Evolutionary conservation across 768 basidiomycete genomes (phyloP).

Genomic region (Lyophyllum atratum): DNA sequence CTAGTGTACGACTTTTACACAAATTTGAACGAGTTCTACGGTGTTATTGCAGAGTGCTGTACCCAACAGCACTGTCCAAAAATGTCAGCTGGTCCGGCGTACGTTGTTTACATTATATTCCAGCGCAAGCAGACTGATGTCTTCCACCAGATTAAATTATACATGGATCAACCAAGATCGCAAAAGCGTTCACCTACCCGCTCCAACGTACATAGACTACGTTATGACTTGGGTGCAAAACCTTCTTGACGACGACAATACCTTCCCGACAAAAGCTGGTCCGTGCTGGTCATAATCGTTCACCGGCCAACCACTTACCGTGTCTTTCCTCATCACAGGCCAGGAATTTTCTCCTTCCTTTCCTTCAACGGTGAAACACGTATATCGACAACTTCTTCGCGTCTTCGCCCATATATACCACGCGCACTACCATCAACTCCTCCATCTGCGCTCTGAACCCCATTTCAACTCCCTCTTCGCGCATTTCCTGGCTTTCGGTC

Average conservation of each 20-base stretch:
- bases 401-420: constrained; percentile 99
- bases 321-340: constrained; percentile 44
- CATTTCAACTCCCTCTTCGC: constrained; percentile 98
- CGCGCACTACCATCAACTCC: constrained; percentile 87
- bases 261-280: constrained; percentile 96
- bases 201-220: constrained; percentile 97
- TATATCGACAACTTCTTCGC: constrained; percentile 94
- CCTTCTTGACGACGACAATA: constrained; percentile 87
- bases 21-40: constrained; percentile 96
- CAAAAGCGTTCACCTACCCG: constrained; percentile 88
- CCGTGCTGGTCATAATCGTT: constrained; percentile 31
- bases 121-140: constrained; percentile 1
- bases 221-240: constrained; percentile 99
- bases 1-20: constrained; percentile 97
- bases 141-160: constrained; percentile 74
- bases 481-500: constrained; percentile 95
- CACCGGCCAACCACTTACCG: not conserved
- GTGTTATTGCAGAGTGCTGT: constrained; percentile 92
- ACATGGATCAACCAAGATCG: constrained; percentile 98
- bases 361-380: constrained; percentile 89
- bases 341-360: constrained; percentile 89
- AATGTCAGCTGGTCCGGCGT: constrained; percentile 93
- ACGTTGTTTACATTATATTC: constrained; percentile 31
- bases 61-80: constrained; percentile 86
- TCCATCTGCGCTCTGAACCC: constrained; percentile 92